Percentiles rank a stretch among this genome's conserved stretches.
Evolutionary conservation across 768 basidiomycete species (phyloP).

Genomic region (Leccinum ochraceum): DNA sequence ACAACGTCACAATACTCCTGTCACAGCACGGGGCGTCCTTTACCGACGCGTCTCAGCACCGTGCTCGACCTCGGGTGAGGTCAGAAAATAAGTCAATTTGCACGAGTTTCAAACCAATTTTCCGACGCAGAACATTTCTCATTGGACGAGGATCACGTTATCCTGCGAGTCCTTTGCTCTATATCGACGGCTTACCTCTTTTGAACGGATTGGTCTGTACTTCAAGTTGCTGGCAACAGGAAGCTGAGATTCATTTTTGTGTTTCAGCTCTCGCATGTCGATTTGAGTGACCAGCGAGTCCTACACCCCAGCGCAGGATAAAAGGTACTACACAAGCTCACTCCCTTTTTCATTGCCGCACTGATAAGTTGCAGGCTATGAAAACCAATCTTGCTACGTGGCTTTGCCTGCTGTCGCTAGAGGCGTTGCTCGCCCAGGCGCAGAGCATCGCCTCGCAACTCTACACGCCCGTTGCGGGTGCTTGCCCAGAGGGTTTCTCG

Average conservation of each 20-base stretch:
- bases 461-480: slow-evolving; percentile 25
- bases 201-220: no score
- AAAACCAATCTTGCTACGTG: slow-evolving; percentile 1
- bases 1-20: no score
- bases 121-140: no score
- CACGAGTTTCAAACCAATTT: no score
- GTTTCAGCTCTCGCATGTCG: background rate
- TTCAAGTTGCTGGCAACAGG: background rate
- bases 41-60: no score
- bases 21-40: no score
- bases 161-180: no score
- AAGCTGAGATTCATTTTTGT: background rate
- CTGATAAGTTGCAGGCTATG: background rate
- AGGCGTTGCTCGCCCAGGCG: slow-evolving; percentile 13
- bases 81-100: no score
- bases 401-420: slow-evolving; percentile 13
- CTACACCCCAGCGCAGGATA: background rate
- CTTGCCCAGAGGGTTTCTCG: slow-evolving; percentile 25
- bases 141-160: no score
- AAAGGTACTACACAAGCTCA: background rate
- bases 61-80: no score
- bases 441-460: slow-evolving; percentile 26
- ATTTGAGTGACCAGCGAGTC: background rate
- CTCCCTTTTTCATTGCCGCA: background rate
- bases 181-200: no score